These are phyloP conservation scores for Penicillium sp. DNA, from an alignment of 2,329 filamentous ascomycete genomes.

Conservation along the genomic window DNA sequence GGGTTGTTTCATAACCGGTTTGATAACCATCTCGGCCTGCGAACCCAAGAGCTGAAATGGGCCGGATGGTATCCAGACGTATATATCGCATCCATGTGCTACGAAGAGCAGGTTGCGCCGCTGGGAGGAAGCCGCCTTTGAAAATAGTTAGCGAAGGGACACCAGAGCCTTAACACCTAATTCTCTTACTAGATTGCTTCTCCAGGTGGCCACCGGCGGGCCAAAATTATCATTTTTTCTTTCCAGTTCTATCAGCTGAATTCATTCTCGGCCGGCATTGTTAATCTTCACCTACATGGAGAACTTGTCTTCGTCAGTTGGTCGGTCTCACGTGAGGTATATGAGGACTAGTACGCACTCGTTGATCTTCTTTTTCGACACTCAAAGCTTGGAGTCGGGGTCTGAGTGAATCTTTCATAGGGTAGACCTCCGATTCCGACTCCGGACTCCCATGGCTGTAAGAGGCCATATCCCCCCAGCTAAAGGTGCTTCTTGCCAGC, in stretches of 20 bases:
- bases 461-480: slow-evolving; percentile 29
- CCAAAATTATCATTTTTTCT: slow-evolving; percentile 20
- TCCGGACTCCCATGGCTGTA: slow-evolving; percentile 12
- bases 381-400: slow-evolving; percentile 36
- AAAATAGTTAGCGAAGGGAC: slow-evolving; percentile 10
- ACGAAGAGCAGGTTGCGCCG: slow-evolving; percentile 53
- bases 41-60: slow-evolving; percentile 45
- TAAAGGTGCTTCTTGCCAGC: slow-evolving; percentile 12
- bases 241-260: slow-evolving; percentile 13
- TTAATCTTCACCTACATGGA: slow-evolving; percentile 24
- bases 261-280: neutral
- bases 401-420: slow-evolving; percentile 13
- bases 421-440: neutral
- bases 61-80: slow-evolving; percentile 51
- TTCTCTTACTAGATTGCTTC: slow-evolving; percentile 48
- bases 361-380: slow-evolving; percentile 37
- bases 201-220: slow-evolving; percentile 45
- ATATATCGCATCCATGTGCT: slow-evolving; percentile 45
- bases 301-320: slow-evolving; percentile 33
- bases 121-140: slow-evolving; percentile 51
- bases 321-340: slow-evolving; percentile 17
- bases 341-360: slow-evolving; percentile 36
- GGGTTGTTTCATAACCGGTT: slow-evolving; percentile 45
- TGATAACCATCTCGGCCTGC: slow-evolving; percentile 48
- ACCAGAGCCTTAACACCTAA: neutral